phyloP scores from a whole-genome alignment of 2,329 filamentous ascomycete species.

The Colletotrichum sp. region DNA sequence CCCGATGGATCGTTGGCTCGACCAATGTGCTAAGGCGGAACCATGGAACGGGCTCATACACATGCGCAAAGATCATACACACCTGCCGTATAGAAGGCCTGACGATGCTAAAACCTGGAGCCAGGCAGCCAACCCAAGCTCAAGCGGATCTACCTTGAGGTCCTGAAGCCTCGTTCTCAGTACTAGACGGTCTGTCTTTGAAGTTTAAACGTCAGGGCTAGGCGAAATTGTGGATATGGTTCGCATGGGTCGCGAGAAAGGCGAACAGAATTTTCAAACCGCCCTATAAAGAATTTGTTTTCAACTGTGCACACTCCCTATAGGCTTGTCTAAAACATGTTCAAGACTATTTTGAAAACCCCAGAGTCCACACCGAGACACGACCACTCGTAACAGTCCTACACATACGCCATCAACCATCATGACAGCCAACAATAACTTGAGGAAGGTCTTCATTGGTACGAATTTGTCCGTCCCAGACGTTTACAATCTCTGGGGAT shows the following conservation, averaged over 20 bases:
- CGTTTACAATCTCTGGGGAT: not conserved
- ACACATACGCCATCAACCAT: not conserved
- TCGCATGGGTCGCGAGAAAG: not conserved
- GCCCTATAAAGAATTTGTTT: not conserved
- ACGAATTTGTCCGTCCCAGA: no score
- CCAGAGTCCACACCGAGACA: not conserved
- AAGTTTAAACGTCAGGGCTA: rapidly evolving
- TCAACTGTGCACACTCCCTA: not conserved
- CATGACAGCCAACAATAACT: not conserved
- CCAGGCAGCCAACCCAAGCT: not conserved
- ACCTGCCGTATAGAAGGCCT: not conserved
- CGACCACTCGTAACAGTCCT: not conserved
- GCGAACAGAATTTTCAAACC: not conserved
- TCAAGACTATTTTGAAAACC: not conserved
- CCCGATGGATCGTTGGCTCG: not conserved
- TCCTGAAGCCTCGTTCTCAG: not conserved
- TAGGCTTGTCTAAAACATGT: not conserved
- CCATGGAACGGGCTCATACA: not conserved
- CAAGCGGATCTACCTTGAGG: not conserved
- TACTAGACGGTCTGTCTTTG: not conserved
- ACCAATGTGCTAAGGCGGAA: not conserved
- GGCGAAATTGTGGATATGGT: not conserved
- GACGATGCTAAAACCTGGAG: not conserved
- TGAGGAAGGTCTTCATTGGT: not conserved
- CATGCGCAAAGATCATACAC: not conserved